Base-by-base conservation (phyloP, 2,329 filamentous ascomycete species). In the Graphilbum sp. region DNA sequence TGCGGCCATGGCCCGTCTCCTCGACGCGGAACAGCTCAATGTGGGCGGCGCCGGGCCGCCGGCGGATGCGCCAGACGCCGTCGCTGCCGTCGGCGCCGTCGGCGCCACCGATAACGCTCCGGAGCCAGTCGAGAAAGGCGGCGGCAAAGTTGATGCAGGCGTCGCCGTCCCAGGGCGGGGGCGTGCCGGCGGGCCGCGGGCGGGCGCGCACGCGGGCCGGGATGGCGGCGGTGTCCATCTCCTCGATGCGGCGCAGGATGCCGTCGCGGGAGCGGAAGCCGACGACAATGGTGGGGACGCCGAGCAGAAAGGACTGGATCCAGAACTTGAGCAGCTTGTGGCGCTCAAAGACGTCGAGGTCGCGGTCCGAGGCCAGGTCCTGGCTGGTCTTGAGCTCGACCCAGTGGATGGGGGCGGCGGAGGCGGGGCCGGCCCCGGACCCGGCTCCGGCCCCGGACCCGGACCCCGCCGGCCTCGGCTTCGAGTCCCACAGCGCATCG, bases 241-340 rank as follows among this genome's bases (percentile, higher is more conserved):
- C 83, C 53, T 93, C 73, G 12, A 92, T 53, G 12, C 72, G 66
- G 35, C 67, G 66, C 18, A 98, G 63, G 38, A 83, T 69, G 8
- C 90, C 88, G 39, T 77, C 57, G 16, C 57, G 72, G 25, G 72
- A 77, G 35, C 90, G 76, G 54, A 90, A 95, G 1, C 90, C 90
- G 23, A 98, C 81, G 34, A 95, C 75, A 46, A 98, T 84, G 47
- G 79, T 90, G 1, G 86, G 85, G 1, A 96, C 87, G 31, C 88
- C 88, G 2, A 98, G 75, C 3, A 98, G 66, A 52, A 94, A 98
- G 0, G 83, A 93, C 56, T 96, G 90, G 13, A 88, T 84, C 90
- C 90, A 98, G 60, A 88, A 94, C 52, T 92, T 92, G 58, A 93
- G 72, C 39, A 96, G 68, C 55, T 96, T 96, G 11, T 15, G 10